phyloP scores from a whole-genome alignment of 805 yeast genomes.

The Yamadazyma scolyti region DNA sequence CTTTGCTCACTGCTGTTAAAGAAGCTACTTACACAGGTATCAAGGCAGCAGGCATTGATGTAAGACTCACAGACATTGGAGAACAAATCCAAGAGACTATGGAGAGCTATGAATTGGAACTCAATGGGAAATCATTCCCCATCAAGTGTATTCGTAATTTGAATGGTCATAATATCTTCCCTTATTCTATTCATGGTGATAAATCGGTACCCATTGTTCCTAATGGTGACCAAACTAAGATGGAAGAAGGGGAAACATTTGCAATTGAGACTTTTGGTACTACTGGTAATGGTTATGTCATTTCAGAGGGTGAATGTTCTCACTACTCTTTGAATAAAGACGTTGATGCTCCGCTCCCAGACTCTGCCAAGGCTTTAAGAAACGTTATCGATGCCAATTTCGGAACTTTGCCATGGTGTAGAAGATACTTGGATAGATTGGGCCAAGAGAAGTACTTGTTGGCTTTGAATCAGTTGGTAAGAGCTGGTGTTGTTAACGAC shows the following conservation, averaged over 20 bases:
- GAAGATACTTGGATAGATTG: conserved; percentile 85
- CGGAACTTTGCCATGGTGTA: conserved; percentile 95
- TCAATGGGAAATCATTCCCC: conserved; percentile 80
- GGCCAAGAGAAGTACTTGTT: conserved; percentile 90
- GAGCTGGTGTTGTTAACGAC: conserved; percentile 84
- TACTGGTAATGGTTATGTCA: conserved; percentile 91
- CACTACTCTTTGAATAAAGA: conserved; percentile 75
- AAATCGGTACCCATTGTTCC: conserved; percentile 96
- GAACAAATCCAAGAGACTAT: conserved; percentile 94
- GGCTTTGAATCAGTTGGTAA: conserved; percentile 81
- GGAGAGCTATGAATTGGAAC: conserved; percentile 93
- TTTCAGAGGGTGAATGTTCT: conserved; percentile 86
- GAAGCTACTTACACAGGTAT: conserved; percentile 95
- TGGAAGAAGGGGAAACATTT: conserved; percentile 98
- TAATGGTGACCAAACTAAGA: conserved; percentile 89
- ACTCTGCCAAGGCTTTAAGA: conserved; percentile 67
- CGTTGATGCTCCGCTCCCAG: conserved; percentile 43
- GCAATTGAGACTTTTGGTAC: conserved; percentile 98
- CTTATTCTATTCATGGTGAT: conserved; percentile 86
- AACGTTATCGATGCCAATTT: conserved; percentile 72
- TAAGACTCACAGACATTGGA: conserved; percentile 90
- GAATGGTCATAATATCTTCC: conserved; percentile 90
- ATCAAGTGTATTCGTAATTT: conserved; percentile 87
- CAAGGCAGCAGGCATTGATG: conserved; percentile 92
- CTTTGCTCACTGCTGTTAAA: conserved; percentile 75